phyloP scores from a whole-genome alignment of 495 filamentous ascomycete species.

The Xylaria bambusicola region DNA sequence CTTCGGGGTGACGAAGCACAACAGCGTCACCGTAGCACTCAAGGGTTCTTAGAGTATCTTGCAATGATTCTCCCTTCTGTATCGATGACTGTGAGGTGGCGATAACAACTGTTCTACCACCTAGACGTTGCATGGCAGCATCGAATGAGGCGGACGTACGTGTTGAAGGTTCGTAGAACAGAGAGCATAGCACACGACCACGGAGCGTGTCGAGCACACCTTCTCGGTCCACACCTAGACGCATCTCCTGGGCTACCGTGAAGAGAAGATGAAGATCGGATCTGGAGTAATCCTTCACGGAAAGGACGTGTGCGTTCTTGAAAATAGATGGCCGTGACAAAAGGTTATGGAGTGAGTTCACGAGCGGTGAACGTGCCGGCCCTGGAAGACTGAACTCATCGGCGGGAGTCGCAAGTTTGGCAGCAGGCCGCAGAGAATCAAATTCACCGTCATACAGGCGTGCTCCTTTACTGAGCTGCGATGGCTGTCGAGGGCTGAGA shows the following conservation, averaged over 20 bases:
- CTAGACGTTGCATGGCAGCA: constrained; percentile 95
- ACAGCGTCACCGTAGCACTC: constrained; percentile 93
- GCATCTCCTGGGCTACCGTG: constrained; percentile 95
- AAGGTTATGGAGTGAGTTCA: constrained; percentile 59
- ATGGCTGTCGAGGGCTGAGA: constrained; percentile 48
- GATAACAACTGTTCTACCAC: constrained; percentile 78
- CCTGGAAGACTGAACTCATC: constrained; percentile 59
- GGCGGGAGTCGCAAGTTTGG: constrained; percentile 26
- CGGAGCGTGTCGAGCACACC: constrained; percentile 86
- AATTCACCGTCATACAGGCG: constrained; percentile 24
- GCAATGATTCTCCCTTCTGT: constrained; percentile 88
- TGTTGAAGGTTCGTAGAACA: constrained; percentile 98
- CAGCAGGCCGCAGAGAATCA: constrained; percentile 24
- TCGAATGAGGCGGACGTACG: constrained; percentile 96
- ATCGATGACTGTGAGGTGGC: constrained; percentile 78
- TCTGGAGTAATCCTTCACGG: constrained; percentile 84
- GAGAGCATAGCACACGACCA: constrained; percentile 79
- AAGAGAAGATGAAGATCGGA: constrained; percentile 89
- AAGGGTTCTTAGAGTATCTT: constrained; percentile 91
- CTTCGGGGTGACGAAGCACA: constrained; percentile 87
- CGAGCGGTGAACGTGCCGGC: constrained; percentile 36
- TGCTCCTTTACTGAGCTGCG: constrained; percentile 34
- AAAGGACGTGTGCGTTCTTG: constrained; percentile 82
- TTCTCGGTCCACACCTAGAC: constrained; percentile 84
- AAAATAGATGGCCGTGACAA: constrained; percentile 75